Conservation (phyloP, 2,329 filamentous ascomycete species). For the Scedosporium dehoogii region DNA sequence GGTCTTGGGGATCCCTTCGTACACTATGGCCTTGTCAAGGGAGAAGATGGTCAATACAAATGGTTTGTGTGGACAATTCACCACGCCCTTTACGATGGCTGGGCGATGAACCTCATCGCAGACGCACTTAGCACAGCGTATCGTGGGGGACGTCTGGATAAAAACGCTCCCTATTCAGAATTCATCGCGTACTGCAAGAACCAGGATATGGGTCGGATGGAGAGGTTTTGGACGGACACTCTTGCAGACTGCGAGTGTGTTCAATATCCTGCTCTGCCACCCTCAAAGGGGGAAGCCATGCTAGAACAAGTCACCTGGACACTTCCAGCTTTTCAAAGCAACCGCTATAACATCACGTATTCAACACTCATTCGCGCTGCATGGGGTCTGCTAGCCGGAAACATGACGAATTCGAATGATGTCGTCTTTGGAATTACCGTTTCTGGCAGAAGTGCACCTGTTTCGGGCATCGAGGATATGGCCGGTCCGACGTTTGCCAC, state of each 20-base stretch:
- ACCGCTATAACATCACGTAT: slow-evolving; percentile 6
- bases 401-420: slow-evolving; percentile 9
- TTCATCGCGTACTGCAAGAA: not conserved
- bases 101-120: not conserved
- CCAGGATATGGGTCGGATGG: too few relatives aligned
- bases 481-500: slow-evolving; percentile 21
- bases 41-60: not conserved
- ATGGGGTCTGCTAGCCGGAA: slow-evolving; percentile 15
- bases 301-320: not conserved
- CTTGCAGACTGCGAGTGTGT: too few relatives aligned
- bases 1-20: not conserved
- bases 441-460: slow-evolving; percentile 18
- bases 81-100: not conserved
- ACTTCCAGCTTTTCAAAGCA: not conserved
- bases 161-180: not conserved
- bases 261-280: too few relatives aligned
- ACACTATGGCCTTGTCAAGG: not conserved
- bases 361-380: slow-evolving; percentile 16
- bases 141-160: not conserved
- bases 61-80: not conserved
- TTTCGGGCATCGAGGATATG: slow-evolving; percentile 17
- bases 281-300: not conserved
- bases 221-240: too few relatives aligned
- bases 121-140: not conserved
- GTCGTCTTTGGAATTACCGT: slow-evolving; percentile 18